A percentile compares a stretch with the other conserved stretches of the same genome.
Evolutionary conservation across 2,329 filamentous ascomycete genomes (phyloP).

Genomic region (Hymenoscyphus fraxineus): DNA sequence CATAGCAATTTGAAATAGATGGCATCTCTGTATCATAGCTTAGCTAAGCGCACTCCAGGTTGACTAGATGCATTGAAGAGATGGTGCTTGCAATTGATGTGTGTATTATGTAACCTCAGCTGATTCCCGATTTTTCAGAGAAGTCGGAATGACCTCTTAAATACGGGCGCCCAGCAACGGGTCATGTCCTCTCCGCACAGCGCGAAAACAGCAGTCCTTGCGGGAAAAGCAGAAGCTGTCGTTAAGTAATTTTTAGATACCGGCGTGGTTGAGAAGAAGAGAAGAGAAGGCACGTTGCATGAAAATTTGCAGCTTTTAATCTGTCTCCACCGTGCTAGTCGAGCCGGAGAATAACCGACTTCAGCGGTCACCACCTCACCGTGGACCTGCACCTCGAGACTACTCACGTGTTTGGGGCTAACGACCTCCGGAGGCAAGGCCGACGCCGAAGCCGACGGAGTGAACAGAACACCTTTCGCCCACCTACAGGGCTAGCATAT

Average conservation of each 20-base stretch:
- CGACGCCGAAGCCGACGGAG: not conserved
- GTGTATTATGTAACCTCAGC: conserved; percentile 57
- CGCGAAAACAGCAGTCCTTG: conserved; percentile 61
- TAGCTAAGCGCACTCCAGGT: too few species aligned
- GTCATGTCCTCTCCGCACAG: conserved; percentile 62
- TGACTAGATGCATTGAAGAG: too few species aligned
- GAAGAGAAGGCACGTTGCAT: conserved; percentile 19
- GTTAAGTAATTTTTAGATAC: conserved; percentile 49
- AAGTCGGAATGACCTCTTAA: conserved; percentile 61
- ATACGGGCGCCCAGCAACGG: conserved; percentile 70
- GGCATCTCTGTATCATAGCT: too few species aligned
- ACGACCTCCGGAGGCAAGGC: not conserved
- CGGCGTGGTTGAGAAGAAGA: conserved; percentile 49
- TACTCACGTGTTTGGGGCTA: not conserved
- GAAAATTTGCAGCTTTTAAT: not conserved
- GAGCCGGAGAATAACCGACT: too few species aligned
- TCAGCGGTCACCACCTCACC: too few species aligned
- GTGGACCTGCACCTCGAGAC: too few species aligned
- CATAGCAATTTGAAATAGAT: too few species aligned
- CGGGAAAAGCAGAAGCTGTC: conserved; percentile 44
- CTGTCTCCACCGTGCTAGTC: not conserved
- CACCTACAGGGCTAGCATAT: not conserved
- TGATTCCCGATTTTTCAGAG: conserved; percentile 68
- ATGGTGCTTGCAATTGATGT: not conserved
- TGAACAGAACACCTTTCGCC: conserved; percentile 11